Evolutionary conservation across 2,329 filamentous ascomycete species (phyloP).

Genomic region (Aspergillus calidoustus): DNA sequence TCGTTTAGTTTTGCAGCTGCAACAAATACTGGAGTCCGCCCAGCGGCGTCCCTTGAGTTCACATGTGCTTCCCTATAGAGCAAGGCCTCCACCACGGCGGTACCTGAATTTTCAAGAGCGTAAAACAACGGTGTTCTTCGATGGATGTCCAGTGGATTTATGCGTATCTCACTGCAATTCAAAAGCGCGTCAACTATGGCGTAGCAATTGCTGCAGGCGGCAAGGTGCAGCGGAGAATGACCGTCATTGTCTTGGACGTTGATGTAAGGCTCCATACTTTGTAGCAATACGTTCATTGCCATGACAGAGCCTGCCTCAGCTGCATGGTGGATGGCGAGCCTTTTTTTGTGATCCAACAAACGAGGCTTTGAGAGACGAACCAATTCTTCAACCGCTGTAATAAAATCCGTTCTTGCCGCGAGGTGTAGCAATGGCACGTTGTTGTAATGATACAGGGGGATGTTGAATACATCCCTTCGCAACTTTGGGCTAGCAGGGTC

Average conservation of each 20-base stretch:
- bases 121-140: not conserved
- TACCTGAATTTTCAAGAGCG: not conserved
- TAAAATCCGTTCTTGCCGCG: not conserved
- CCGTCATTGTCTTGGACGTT: not conserved
- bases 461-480: not conserved
- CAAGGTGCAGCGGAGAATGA: not conserved
- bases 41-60: not conserved
- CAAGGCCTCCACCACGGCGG: not conserved
- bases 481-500: not conserved
- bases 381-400: not conserved
- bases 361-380: not conserved
- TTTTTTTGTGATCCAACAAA: not conserved
- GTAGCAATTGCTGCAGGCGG: not conserved
- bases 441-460: not conserved
- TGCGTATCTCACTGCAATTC: not conserved
- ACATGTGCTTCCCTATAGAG: not conserved
- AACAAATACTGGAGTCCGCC: not conserved
- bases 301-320: not conserved
- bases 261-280: not conserved
- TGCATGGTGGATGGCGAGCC: not conserved
- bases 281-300: not conserved
- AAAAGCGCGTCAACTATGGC: not conserved
- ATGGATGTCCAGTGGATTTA: not conserved
- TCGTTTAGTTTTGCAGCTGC: not conserved
- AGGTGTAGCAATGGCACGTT: not conserved